Evolutionary conservation across 2,329 filamentous ascomycete species (phyloP), one percentile per base, ranked within the genome.

Genomic region (Colletotrichum sansevieriae): DNA sequence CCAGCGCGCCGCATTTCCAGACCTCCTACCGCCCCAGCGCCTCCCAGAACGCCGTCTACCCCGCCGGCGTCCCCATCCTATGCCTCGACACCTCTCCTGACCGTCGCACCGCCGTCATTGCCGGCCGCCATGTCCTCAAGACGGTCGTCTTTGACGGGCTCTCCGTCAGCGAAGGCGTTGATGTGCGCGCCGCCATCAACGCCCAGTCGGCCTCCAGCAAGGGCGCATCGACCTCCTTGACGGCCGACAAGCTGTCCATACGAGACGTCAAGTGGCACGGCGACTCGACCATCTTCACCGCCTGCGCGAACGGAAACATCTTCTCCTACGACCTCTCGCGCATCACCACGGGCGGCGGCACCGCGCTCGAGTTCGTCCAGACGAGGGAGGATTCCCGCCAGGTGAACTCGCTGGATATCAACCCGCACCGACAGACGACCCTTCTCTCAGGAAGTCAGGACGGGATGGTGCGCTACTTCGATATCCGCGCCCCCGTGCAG

Each of bases 401-500:
- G 78, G 83, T 91, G 71, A 90, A 90, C 71, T 85, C 86, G 37
- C 80, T 91, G 10, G 88, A 89, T 71, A 85, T 90, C 71, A 90
- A 88, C 70, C 89, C 89, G 0, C 87, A 89, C 72, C 79, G 83
- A 43, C 83, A 84, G 59, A 85, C 84, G 8, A 88, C 83, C 78
- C 76, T 91, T 11, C 79, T 91, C 3, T 89, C 89, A 0, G 89
- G 88, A 7, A 89, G 88, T 61, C 88, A 90, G 75, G 89, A 91
- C 76, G 88, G 89, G 51, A 83, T 87, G 11, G 86, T 90, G 35
- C 87, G 88, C 51, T 85, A 86, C 71, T 90, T 90, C 68, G 89
- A 91, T 73, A 83, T 88, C 18, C 83, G 84, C 54, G 77, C 79
- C 3, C 83, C 86, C 1, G 73, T 81, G 3, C 77, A 82, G n/a